Base-by-base conservation (phyloP, 169 alveolate species). In the Cryptosporidium tyzzeri region DNA sequence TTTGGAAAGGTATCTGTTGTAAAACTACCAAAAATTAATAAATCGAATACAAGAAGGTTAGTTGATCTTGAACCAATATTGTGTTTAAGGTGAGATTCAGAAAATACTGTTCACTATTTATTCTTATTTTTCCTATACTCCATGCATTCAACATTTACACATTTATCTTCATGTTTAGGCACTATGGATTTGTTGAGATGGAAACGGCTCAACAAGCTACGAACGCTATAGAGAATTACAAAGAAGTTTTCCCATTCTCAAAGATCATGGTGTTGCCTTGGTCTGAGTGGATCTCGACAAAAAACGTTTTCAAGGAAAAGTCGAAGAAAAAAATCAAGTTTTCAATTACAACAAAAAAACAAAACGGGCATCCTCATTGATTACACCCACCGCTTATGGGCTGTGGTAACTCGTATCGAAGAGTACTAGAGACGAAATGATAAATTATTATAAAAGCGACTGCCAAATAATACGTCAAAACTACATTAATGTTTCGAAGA, bases 111-210 rank as follows among this genome's bases (percentile, higher is more conserved):
- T 45, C 26, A 31, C n/a, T 16, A 69, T 39, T 10, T 41, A 21
- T 41, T 31, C 7, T n/a, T 14, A 29, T 31, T 69, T 33, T 14
- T 29, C 41, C 74, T 21, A 69, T 41, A 21, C 18, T 41, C 37
- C n/a, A 18, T n/a, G 33, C 18, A 67, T 4, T 39, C 21, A 61
- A 31, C 44, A 21, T 31, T 41, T 21, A 33, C 26, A 69, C 9
- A 35, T 3, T 8, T 26, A 41, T 31, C 39, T n/a, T 41, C 0
- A 29, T 26, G 62, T 1, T 26, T 53, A 80, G 89, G 53, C 73
- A 80, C 55, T 80, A 80, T 65, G 89, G 89, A 39, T 80, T 80
- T 65, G 89, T 62, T 0, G 89, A 80, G 29, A 80, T 80, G 89
- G 89, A 80, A 31, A 80, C 89, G 14, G 65, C 75, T 23, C 67